A percentile compares a stretch with the other conserved stretches of the same genome.
phyloP scores from a whole-genome alignment of 768 basidiomycete genomes.

The Russula dissimulans region DNA sequence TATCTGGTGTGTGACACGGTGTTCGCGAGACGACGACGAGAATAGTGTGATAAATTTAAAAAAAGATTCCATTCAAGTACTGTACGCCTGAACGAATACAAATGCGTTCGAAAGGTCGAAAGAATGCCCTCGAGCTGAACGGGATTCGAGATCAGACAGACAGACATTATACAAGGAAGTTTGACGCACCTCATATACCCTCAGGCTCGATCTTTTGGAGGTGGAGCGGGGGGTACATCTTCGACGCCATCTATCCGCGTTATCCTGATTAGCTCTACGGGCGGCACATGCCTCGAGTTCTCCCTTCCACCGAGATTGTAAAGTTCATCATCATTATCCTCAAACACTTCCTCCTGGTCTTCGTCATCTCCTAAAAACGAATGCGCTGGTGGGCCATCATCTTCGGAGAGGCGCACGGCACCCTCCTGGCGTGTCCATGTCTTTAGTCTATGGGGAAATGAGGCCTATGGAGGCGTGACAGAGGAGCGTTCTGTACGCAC shows the following conservation, averaged over 20 bases:
- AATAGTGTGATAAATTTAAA: background rate
- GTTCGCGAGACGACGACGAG: background rate
- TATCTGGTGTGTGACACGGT: background rate
- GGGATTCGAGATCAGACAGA: background rate
- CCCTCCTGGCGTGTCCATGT: constrained; percentile 45
- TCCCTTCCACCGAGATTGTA: constrained; percentile 20
- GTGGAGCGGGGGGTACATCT: background rate
- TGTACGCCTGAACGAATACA: background rate
- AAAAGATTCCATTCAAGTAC: background rate
- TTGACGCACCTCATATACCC: background rate
- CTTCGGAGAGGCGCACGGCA: constrained; percentile 52
- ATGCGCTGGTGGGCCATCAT: constrained; percentile 56
- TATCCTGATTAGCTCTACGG: background rate
- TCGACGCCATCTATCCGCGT: background rate
- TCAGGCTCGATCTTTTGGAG: background rate
- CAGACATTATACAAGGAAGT: background rate
- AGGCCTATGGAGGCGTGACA: no score
- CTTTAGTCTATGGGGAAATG: constrained; percentile 37
- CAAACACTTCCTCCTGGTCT: constrained; percentile 24
- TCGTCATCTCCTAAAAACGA: constrained; percentile 50
- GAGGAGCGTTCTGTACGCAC: constrained; percentile 27
- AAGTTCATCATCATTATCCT: constrained; percentile 37
- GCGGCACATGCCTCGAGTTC: background rate
- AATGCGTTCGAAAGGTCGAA: background rate
- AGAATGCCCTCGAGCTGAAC: background rate